phyloP scores from a whole-genome alignment of 495 filamentous ascomycete genomes.

The Talaromyces thailandensis region DNA sequence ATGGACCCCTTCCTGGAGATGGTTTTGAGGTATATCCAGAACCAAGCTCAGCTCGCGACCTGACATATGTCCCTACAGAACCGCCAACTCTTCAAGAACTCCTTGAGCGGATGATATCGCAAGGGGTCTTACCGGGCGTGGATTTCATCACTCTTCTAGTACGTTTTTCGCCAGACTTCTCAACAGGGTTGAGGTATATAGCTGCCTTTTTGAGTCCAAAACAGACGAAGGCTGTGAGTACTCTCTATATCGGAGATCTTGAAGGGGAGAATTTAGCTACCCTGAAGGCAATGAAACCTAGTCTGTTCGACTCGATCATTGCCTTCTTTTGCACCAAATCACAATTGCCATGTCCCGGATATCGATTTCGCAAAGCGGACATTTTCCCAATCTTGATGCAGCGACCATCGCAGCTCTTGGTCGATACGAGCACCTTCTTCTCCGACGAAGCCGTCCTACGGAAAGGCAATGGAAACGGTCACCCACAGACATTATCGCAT shows the following conservation, averaged over 20 bases:
- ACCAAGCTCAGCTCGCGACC: conserved; percentile 46
- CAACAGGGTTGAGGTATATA: conserved; percentile 33
- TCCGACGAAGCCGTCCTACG: conserved; percentile 11
- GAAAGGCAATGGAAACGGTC: conserved; percentile 1
- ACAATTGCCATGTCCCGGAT: conserved; percentile 1
- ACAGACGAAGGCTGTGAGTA: conserved; percentile 25
- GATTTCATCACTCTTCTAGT: conserved; percentile 41
- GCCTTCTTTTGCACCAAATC: conserved; percentile 31
- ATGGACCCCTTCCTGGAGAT: conserved; percentile 48
- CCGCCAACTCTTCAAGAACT: conserved; percentile 48
- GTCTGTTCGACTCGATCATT: conserved; percentile 41
- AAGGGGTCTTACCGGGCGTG: conserved; percentile 32
- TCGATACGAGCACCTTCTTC: conserved; percentile 13
- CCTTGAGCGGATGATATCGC: conserved; percentile 41
- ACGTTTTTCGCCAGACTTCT: conserved; percentile 28
- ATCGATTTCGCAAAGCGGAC: conserved; percentile 21
- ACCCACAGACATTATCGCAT: conserved; percentile 29
- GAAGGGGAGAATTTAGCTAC: conserved; percentile 10
- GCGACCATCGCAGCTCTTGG: conserved; percentile 1
- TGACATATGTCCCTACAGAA: conserved; percentile 46
- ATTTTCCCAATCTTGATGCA: conserved; percentile 23
- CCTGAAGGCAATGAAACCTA: conserved; percentile 24
- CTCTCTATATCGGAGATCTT: conserved; percentile 15
- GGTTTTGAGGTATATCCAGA: conserved; percentile 46
- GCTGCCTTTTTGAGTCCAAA: conserved; percentile 22